Conservation (phyloP, 495 filamentous ascomycete species). For the Evernia prunastri region DNA sequence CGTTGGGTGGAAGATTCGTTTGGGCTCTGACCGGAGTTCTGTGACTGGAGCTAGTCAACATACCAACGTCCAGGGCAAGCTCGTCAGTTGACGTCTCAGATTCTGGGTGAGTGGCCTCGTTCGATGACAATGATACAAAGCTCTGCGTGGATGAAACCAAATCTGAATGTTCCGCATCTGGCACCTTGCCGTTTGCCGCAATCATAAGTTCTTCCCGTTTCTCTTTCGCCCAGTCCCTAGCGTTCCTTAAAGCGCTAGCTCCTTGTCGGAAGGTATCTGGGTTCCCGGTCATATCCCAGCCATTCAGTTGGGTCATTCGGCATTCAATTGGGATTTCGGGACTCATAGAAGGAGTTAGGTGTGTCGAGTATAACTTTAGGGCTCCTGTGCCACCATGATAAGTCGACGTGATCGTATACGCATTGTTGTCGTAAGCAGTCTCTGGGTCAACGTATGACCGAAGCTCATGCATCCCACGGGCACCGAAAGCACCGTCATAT, state of each 20-base stretch:
- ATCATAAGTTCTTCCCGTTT: no score
- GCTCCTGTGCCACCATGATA: not conserved
- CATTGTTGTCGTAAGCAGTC: no score
- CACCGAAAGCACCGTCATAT: no score
- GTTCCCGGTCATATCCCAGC: constrained; percentile 24
- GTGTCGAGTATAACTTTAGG: not conserved
- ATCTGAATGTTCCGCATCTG: not conserved
- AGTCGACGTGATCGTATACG: no score
- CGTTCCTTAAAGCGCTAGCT: no score
- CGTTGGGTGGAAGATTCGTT: no score
- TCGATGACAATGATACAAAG: constrained; percentile 12
- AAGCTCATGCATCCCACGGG: no score
- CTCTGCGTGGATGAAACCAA: constrained; percentile 12
- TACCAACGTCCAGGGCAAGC: no score
- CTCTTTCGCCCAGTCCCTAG: constrained; percentile 27
- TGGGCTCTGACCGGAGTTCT: no score
- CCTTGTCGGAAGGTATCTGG: constrained; percentile 28
- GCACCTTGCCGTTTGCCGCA: constrained; percentile 11
- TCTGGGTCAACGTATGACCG: no score
- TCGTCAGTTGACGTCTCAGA: no score
- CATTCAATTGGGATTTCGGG: constrained; percentile 23
- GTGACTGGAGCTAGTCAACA: no score
- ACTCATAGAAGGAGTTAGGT: constrained; percentile 6
- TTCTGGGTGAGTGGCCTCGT: constrained; percentile 1
- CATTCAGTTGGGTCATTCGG: constrained; percentile 27